phyloP scores from a whole-genome alignment of 208 protist species.

The Acanthamoeba comandoni region DNA sequence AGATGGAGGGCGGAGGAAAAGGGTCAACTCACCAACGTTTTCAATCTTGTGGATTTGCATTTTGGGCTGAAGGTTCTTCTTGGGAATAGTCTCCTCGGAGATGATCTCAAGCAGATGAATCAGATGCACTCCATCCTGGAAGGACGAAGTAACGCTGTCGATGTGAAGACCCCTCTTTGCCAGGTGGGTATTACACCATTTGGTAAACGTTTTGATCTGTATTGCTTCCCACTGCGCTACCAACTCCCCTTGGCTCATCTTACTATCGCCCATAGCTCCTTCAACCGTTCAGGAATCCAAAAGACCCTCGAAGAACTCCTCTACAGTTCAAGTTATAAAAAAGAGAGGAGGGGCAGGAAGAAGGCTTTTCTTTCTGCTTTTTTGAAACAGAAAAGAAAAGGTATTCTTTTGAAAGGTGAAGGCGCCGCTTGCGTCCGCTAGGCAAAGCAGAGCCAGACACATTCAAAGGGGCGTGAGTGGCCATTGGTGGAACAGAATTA shows the following conservation, averaged over 20 bases:
- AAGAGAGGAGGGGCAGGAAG: too few relatives aligned
- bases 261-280: neutral
- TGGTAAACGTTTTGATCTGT: slow-evolving; percentile 82
- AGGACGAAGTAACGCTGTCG: slow-evolving; percentile 64
- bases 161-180: slow-evolving; percentile 67
- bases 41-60: slow-evolving; percentile 85
- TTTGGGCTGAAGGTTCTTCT: slow-evolving; percentile 80
- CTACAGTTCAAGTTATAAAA: too few relatives aligned
- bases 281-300: too few relatives aligned
- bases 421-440: too few relatives aligned
- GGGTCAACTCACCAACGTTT: slow-evolving; percentile 78
- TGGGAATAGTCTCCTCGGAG: slow-evolving; percentile 81
- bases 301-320: too few relatives aligned
- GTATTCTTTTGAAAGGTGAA: too few relatives aligned
- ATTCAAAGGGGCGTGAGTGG: too few relatives aligned
- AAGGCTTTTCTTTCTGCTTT: too few relatives aligned
- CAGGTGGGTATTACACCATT: slow-evolving; percentile 85
- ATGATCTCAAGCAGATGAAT: slow-evolving; percentile 83
- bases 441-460: too few relatives aligned
- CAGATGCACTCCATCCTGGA: slow-evolving; percentile 84
- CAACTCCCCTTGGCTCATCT: slow-evolving; percentile 37
- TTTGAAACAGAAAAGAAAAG: too few relatives aligned
- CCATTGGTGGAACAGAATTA: too few relatives aligned
- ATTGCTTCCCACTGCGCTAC: slow-evolving; percentile 60
- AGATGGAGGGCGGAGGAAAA: slow-evolving; percentile 41